Evolutionary conservation across 1,139 yeast species (phyloP), one percentile per base, ranked within the genome.

Genomic region (Yamadazyma friedrichii): DNA sequence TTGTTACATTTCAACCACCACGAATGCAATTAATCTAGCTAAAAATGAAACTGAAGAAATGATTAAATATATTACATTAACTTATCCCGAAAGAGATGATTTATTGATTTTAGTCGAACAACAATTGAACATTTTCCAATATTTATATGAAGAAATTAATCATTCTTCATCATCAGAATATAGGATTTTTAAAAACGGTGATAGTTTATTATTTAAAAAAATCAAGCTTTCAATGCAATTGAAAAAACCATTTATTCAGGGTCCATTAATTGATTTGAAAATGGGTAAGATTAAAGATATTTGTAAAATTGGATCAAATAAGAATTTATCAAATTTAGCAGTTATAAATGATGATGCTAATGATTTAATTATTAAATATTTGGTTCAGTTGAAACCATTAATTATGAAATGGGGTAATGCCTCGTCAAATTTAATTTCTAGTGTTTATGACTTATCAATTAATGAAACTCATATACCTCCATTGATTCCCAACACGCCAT

Each of bases 351-450:
- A 41, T 15, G 46, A 37, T 6, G 26, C 43, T 2, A 43, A 47
- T 9, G 51, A 51, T 9, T 39, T 56, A 2, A 36, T 45, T 2
- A 40, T 68, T 3, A 48, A 55, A 2, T 61, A 59, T 40, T 53
- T 50, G 26, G 57, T 60, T 4, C 76, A 70, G 46, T 50, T 66
- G 20, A 50, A 52, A 15, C 71, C 76, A 1, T 52, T 68, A 35
- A 39, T 64, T 3, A 60, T 65, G 65, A 28, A 32, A 24, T 40
- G 39, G 36, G 15, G n/a, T 4, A 17, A 9, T 11, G 15, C 27
- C 2, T 6, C 27, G 2, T 13, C 24, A 26, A n/a, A 6, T 9
- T 38, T 32, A 8, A 28, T 29, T 13, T 20, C 28, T 6, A n/a
- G 22, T 11, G 25, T 30, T 15, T 38, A 38, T 27, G 33, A 22